These are phyloP conservation scores for Prasinococcaceae sp. DNA, from an alignment of 139 green algal species.

Conservation along the genomic window DNA sequence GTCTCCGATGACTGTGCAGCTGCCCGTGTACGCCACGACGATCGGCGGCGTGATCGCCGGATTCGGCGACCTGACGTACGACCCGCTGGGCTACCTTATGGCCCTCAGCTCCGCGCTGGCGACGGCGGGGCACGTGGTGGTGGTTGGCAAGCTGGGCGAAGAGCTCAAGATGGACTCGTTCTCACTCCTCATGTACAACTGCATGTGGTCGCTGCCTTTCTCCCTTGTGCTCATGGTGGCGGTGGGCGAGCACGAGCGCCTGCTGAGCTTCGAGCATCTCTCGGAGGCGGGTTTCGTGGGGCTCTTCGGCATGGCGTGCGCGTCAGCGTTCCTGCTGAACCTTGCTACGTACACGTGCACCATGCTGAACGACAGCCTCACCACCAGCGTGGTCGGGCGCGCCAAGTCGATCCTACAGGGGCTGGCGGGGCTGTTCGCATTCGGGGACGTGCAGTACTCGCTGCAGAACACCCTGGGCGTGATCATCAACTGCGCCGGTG, in stretches of 20 bases:
- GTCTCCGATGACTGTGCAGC: constrained; percentile 15
- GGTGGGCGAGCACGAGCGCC: constrained; percentile 12
- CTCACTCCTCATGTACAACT: constrained; percentile 31
- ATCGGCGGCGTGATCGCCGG: constrained; percentile 29
- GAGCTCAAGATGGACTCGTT: constrained; percentile 31
- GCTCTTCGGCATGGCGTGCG: constrained; percentile 24
- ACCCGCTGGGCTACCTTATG: constrained; percentile 29
- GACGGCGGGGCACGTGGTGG: constrained; percentile 32
- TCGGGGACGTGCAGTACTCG: constrained; percentile 29
- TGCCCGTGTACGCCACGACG: constrained; percentile 28
- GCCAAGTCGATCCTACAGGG: constrained; percentile 36
- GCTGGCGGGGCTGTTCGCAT: constrained; percentile 30
- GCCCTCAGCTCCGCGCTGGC: constrained; percentile 24
- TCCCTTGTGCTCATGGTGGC: constrained; percentile 29
- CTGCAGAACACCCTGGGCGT: too few relatives aligned
- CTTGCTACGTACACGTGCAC: constrained; percentile 37
- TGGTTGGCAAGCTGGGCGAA: constrained; percentile 36
- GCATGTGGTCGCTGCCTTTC: constrained; percentile 30
- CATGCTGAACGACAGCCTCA: constrained; percentile 35
- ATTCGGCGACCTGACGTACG: constrained; percentile 29
- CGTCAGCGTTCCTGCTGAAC: constrained; percentile 33
- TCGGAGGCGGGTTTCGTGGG: constrained; percentile 16
- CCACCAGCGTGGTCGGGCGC: constrained; percentile 32
- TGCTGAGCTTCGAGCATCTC: constrained; percentile 13
- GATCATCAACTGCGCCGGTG: too few relatives aligned